These are phyloP conservation scores for Begonia fuchsioides DNA, from an alignment of 306 rosid species.

Conservation along the genomic window DNA sequence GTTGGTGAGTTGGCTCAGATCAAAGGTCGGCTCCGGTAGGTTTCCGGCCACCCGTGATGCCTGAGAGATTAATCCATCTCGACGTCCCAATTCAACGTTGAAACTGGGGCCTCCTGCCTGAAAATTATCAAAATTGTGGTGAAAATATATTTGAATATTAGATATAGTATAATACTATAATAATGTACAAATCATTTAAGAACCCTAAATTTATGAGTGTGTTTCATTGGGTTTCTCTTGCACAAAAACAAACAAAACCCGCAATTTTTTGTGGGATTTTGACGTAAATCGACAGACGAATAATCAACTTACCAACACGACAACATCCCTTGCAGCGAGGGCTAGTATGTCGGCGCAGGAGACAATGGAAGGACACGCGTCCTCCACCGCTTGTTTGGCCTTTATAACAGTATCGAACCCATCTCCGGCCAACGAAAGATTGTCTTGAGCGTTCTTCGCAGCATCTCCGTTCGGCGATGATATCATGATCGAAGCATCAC, in stretches of 20 bases:
- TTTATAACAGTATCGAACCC: slow-evolving; percentile 74
- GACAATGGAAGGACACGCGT: slow-evolving; percentile 48
- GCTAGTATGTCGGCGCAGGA: slow-evolving; percentile 80
- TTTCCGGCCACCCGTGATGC: slow-evolving; percentile 47
- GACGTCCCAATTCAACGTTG: slow-evolving; percentile 65
- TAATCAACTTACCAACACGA: slow-evolving; percentile 27
- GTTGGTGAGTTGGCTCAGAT: slow-evolving; percentile 33
- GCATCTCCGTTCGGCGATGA: slow-evolving; percentile 54
- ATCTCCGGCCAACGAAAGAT: slow-evolving; percentile 71
- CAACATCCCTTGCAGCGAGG: slow-evolving; percentile 63
- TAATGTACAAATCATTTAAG: too few species aligned
- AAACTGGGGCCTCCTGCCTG: slow-evolving; percentile 64
- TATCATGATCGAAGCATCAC: slow-evolving; percentile 64
- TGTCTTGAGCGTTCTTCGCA: slow-evolving; percentile 51
- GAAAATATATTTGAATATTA: not conserved
- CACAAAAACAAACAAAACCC: too few species aligned
- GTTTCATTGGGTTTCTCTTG: too few species aligned
- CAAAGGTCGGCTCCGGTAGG: slow-evolving; percentile 36
- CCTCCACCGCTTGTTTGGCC: slow-evolving; percentile 68
- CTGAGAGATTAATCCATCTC: slow-evolving; percentile 42
- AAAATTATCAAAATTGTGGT: not conserved
- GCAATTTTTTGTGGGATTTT: too few species aligned
- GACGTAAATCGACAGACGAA: not conserved
- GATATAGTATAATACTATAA: too few species aligned
- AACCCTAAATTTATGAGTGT: too few species aligned